These are phyloP conservation scores for Xylariaceae sp. DNA, from an alignment of 2,329 filamentous ascomycete genomes.

Conservation along the genomic window DNA sequence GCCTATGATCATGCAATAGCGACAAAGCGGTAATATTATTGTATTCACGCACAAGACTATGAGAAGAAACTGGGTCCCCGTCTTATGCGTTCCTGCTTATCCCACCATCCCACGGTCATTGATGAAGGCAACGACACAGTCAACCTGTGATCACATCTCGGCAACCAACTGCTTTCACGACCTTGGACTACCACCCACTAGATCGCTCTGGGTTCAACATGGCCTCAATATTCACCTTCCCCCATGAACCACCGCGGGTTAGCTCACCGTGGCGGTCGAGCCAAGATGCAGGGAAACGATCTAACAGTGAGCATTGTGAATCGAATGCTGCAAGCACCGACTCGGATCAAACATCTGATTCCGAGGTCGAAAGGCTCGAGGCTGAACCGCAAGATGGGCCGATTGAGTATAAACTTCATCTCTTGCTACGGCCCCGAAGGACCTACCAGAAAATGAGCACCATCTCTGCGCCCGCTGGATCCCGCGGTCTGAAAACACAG, in stretches of 20 bases:
- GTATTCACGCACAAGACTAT: slow-evolving; percentile 17
- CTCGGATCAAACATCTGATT: slow-evolving; percentile 28
- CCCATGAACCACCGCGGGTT: slow-evolving; percentile 79
- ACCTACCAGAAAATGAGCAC: slow-evolving; percentile 70
- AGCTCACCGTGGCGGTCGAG: slow-evolving; percentile 82
- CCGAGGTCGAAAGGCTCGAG: slow-evolving; percentile 61
- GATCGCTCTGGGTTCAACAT: slow-evolving; percentile 39
- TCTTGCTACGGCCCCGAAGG: slow-evolving; percentile 73
- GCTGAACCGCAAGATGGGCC: slow-evolving; percentile 92
- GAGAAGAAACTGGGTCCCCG: slow-evolving; percentile 7
- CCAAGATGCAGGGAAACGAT: slow-evolving; percentile 38
- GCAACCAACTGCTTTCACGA: not conserved
- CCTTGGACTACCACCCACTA: not conserved
- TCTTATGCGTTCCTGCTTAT: not conserved
- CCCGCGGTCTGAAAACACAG: slow-evolving; percentile 29
- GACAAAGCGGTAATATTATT: slow-evolving; percentile 15
- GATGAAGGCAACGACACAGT: not conserved
- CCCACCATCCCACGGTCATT: not conserved
- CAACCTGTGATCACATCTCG: not conserved
- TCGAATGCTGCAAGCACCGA: slow-evolving; percentile 32
- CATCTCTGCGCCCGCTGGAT: slow-evolving; percentile 31
- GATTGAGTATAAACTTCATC: slow-evolving; percentile 93
- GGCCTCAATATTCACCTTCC: slow-evolving; percentile 96
- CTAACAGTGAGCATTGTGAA: slow-evolving; percentile 28
- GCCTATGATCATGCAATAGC: slow-evolving; percentile 28